Evolutionary conservation across 305 asterid species (phyloP).

Genomic region (Rubia peregrina): DNA sequence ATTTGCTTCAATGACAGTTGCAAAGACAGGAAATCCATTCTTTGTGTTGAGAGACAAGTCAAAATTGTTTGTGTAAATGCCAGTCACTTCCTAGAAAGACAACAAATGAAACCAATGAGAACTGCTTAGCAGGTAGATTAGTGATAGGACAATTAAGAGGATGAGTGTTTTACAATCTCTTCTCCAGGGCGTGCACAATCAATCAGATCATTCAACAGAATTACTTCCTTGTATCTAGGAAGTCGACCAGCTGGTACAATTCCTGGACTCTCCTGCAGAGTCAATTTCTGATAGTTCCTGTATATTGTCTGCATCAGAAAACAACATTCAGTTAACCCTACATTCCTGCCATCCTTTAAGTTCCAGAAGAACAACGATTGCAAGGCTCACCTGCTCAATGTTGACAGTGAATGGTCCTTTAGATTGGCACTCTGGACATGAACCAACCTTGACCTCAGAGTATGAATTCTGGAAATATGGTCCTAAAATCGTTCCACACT

Average conservation of each 20-base stretch:
- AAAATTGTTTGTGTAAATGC: slow-evolving; percentile 88
- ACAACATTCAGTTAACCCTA: slow-evolving; percentile 10
- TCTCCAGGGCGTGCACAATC: slow-evolving; percentile 99
- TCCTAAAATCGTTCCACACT: slow-evolving; percentile 84
- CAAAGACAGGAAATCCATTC: slow-evolving; percentile 98
- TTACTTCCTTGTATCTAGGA: slow-evolving; percentile 98
- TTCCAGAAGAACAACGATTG: slow-evolving; percentile 5
- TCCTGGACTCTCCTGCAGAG: slow-evolving; percentile 98
- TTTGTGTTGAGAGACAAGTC: slow-evolving; percentile 91
- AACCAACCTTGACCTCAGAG: slow-evolving; percentile 96
- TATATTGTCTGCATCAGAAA: slow-evolving; percentile 62
- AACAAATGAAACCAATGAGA: slow-evolving; percentile 15
- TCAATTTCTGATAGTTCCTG: slow-evolving; percentile 92
- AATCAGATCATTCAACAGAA: slow-evolving; percentile 91
- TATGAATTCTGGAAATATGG: slow-evolving; percentile 96
- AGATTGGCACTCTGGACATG: slow-evolving; percentile 94
- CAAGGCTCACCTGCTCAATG: slow-evolving; percentile 73
- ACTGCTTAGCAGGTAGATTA: background rate
- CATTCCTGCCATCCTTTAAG: slow-evolving; percentile 11
- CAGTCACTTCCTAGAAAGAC: slow-evolving; percentile 85
- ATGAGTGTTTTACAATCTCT: slow-evolving; percentile 61
- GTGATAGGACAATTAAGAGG: background rate
- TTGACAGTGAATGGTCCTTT: slow-evolving; percentile 94
- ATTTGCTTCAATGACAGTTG: slow-evolving; percentile 96
- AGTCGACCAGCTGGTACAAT: slow-evolving; percentile 98